These are phyloP conservation scores for Pelargonium cotyledonis DNA, from an alignment of 441 rosid genomes.

Conservation along the genomic window DNA sequence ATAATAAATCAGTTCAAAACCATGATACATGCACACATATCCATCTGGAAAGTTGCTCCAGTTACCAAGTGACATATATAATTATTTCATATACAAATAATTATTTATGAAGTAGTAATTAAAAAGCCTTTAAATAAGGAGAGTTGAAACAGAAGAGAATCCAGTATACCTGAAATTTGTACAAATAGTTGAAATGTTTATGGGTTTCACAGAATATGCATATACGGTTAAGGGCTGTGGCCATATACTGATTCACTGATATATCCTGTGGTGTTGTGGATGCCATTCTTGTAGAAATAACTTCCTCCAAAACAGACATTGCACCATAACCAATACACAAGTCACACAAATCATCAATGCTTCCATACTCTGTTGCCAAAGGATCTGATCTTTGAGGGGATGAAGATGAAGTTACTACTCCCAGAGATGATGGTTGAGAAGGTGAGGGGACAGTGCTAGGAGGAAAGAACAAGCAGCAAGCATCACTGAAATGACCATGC, in stretches of 20 bases:
- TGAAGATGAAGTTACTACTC: slow-evolving; percentile 58
- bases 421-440: slow-evolving; percentile 58
- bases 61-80: not conserved
- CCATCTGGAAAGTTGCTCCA: not conserved
- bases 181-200: slow-evolving; percentile 85
- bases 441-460: slow-evolving; percentile 62
- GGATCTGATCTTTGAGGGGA: slow-evolving; percentile 94
- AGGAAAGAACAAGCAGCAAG: slow-evolving; percentile 85
- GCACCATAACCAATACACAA: slow-evolving; percentile 79
- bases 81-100: not conserved
- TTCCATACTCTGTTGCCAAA: slow-evolving; percentile 88
- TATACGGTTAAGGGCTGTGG: slow-evolving; percentile 69
- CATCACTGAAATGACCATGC: slow-evolving; percentile 84
- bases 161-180: slow-evolving; percentile 69
- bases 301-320: slow-evolving; percentile 79
- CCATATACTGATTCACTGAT: slow-evolving; percentile 56
- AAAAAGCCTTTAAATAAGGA: not conserved
- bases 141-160: not conserved
- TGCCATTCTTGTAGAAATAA: slow-evolving; percentile 60
- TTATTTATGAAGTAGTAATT: not conserved
- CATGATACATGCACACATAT: not conserved
- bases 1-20: not conserved
- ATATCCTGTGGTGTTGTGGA: slow-evolving; percentile 54
- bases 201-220: slow-evolving; percentile 84
- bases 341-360: slow-evolving; percentile 82